These are phyloP conservation scores for Aphanomyces invadans DNA, from an alignment of 352 stramenopile species.

Conservation along the genomic window DNA sequence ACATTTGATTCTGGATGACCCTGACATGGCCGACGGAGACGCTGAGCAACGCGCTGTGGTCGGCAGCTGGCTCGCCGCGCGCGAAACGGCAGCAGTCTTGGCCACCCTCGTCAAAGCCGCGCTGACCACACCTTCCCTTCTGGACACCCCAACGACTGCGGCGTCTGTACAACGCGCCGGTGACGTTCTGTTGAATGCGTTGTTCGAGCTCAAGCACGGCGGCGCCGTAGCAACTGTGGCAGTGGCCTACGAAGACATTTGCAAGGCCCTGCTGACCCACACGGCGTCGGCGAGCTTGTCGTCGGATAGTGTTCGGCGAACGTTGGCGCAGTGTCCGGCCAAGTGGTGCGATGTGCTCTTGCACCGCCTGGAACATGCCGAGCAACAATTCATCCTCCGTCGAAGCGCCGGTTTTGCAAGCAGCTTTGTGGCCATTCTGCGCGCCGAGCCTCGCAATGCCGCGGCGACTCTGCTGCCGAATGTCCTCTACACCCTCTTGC, in stretches of 20 bases:
- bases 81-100: slow-evolving; percentile 72
- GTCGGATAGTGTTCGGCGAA: slow-evolving; percentile 29
- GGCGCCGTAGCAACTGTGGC: slow-evolving; percentile 78
- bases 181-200: slow-evolving; percentile 65
- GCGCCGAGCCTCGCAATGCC: slow-evolving; percentile 75
- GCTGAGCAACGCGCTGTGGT: slow-evolving; percentile 71
- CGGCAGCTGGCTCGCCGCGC: slow-evolving; percentile 77
- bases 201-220: slow-evolving; percentile 86
- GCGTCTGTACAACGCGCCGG: slow-evolving; percentile 51
- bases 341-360: slow-evolving; percentile 72
- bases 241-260: slow-evolving; percentile 79
- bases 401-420: slow-evolving; percentile 83
- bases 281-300: slow-evolving; percentile 28
- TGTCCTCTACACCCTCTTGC: slow-evolving; percentile 62
- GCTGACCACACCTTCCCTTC: slow-evolving; percentile 31
- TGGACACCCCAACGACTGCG: slow-evolving; percentile 36
- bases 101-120: slow-evolving; percentile 63
- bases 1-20: slow-evolving; percentile 64
- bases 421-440: slow-evolving; percentile 82
- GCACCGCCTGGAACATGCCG: slow-evolving; percentile 55
- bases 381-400: slow-evolving; percentile 84
- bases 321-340: slow-evolving; percentile 47
- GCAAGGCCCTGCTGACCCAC: slow-evolving; percentile 61
- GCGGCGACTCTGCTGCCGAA: slow-evolving; percentile 64
- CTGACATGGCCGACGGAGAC: slow-evolving; percentile 41